Conservation (phyloP, 1,284 basidiomycete species). For the Tremellales sp. region DNA sequence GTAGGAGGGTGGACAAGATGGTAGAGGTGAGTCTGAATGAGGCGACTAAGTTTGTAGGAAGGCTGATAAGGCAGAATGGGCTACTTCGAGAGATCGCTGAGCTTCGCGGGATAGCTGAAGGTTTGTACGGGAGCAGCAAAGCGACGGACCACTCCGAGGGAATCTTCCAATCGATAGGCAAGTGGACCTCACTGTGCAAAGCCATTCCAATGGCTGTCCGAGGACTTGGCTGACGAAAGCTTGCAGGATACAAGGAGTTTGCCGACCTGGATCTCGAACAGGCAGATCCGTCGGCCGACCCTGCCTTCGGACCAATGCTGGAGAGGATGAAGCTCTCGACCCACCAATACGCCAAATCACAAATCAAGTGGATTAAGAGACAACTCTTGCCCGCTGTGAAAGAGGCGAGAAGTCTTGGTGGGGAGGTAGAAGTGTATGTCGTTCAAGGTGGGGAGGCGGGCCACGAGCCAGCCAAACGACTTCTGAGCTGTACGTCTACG, state of each 20-base stretch:
- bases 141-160: slow-evolving; percentile 54
- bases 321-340: slow-evolving; percentile 83
- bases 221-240: neutral
- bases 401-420: slow-evolving; percentile 50
- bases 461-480: slow-evolving; percentile 53
- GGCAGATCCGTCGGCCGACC: slow-evolving; percentile 14
- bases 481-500: slow-evolving; percentile 53
- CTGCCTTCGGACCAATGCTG: slow-evolving; percentile 57
- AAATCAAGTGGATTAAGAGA: slow-evolving; percentile 88
- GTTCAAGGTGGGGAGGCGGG: slow-evolving; percentile 60
- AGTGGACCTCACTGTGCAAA: slow-evolving; percentile 10
- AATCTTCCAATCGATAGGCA: slow-evolving; percentile 93
- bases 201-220: neutral
- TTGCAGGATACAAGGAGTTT: slow-evolving; percentile 93
- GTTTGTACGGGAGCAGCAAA: slow-evolving; percentile 34
- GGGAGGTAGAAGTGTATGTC: slow-evolving; percentile 44
- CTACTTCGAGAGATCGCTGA: slow-evolving; percentile 74
- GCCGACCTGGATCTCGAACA: slow-evolving; percentile 48
- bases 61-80: slow-evolving; percentile 59
- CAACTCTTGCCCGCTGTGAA: slow-evolving; percentile 76
- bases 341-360: slow-evolving; percentile 84
- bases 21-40: slow-evolving; percentile 60
- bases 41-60: neutral
- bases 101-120: slow-evolving; percentile 47
- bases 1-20: slow-evolving; percentile 84